Evolutionary conservation across 306 rosid species (phyloP), one percentile per base, ranked within the genome.

Genomic region (Cucumis cinereus): DNA sequence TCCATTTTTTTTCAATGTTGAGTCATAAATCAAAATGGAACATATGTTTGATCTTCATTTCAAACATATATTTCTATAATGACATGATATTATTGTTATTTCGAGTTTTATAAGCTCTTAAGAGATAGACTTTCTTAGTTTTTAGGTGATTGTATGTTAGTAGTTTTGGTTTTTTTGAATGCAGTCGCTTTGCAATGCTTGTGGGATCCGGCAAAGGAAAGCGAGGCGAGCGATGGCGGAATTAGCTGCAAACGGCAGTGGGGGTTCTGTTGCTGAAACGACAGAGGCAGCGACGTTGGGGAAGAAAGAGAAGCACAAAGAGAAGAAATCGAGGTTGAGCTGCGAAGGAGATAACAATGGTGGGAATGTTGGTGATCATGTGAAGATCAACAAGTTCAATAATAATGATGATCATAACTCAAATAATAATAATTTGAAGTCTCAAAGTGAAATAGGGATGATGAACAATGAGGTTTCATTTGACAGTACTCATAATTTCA

Each of bases 181-280:
- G 85, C 89, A 93, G 98, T 86, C 98, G 9, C 90, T 93, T n/a
- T 91, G 98, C 87, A 93, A 93, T 86, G 98, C 97, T 1, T 93
- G 98, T 74, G 98, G 98, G 4, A 93, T 91, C 22, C 81, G 97
- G 69, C 96, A 88, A 35, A 85, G 98, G 84, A 93, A 93, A 79
- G 96, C 91, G 22, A 89, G 93, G 78, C 79, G 87, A 77, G 93
- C 98, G 49, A 85, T 87, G 88, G 85, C 85, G 5, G 96, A 88
- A 3, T 30, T 30, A 85, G 95, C 89, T 55, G 79, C 78, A 10
- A 83, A 70, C 0, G 62, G 84, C 47, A 78, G 79, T 41, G 33
- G 78, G 30, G 84, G 81, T 28, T 77, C 30, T 80, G 73, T 58
- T 0, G 77, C 22, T 19, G 22, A 33, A 1, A 4, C 54, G 20